Percentiles rank a stretch among this genome's conserved stretches.
Conservation (phyloP, 2,329 filamentous ascomycete species). For the Beauveria caledonica region DNA sequence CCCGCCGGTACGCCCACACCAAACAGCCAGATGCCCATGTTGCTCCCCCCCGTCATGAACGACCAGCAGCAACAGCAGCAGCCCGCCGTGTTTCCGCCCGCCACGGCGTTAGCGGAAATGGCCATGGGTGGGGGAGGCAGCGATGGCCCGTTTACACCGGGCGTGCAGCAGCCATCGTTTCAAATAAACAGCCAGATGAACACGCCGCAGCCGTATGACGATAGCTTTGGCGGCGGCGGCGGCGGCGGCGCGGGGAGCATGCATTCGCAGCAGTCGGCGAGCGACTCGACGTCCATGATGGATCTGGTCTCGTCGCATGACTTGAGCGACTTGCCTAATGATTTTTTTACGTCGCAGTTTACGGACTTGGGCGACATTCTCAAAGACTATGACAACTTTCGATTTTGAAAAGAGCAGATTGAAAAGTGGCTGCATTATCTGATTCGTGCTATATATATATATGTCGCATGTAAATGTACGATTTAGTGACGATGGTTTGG, state of each 20-base stretch:
- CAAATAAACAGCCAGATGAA: slow-evolving; percentile 5
- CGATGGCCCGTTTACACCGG: not conserved
- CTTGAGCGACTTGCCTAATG: slow-evolving; percentile 4
- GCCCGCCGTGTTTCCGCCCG: not conserved
- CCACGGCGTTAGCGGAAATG: slow-evolving; percentile 3
- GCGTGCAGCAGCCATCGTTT: not conserved
- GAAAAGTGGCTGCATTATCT: not conserved
- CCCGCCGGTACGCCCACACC: not conserved
- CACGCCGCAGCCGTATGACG: slow-evolving; percentile 3
- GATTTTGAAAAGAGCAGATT: not conserved
- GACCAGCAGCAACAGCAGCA: not conserved
- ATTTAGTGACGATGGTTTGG: not conserved
- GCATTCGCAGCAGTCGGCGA: slow-evolving; percentile 6
- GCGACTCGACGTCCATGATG: slow-evolving; percentile 6
- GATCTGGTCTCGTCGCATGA: slow-evolving; percentile 3
- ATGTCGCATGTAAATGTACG: not conserved
- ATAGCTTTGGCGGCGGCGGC: not conserved
- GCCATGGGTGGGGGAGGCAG: not conserved
- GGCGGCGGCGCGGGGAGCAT: not conserved
- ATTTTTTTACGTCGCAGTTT: slow-evolving; percentile 11
- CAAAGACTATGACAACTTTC: slow-evolving; percentile 10
- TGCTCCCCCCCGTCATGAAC: not conserved
- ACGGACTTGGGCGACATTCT: slow-evolving; percentile 9
- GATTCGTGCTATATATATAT: not conserved
- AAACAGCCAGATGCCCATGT: not conserved